Evolutionary conservation across 1,284 basidiomycete genomes (phyloP).

Genomic region (Sphaerobolus stellatus): DNA sequence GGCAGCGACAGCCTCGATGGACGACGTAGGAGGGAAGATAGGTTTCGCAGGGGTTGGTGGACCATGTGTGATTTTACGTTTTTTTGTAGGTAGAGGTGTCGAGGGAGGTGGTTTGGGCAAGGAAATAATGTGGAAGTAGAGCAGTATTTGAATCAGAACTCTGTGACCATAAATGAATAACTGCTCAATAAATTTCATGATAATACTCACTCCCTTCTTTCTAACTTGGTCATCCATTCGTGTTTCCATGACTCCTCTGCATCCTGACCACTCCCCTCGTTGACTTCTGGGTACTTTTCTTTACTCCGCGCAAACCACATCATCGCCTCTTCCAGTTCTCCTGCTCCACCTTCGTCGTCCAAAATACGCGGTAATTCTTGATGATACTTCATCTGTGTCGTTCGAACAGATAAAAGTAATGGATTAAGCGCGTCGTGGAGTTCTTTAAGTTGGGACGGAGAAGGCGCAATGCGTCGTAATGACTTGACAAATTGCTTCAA

Average conservation of each 20-base stretch:
- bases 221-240: conserved; percentile 51
- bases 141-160: conserved; percentile 68
- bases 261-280: conserved; percentile 24
- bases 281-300: conserved; percentile 44
- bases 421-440: conserved; percentile 57
- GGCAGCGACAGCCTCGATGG: neutral
- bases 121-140: conserved; percentile 63
- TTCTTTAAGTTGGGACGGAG: conserved; percentile 42
- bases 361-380: conserved; percentile 59
- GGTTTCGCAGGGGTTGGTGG: conserved; percentile 2
- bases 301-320: conserved; percentile 69
- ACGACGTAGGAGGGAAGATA: conserved; percentile 6
- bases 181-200: neutral
- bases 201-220: conserved; percentile 64
- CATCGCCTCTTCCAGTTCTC: conserved; percentile 64
- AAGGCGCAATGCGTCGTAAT: conserved; percentile 41
- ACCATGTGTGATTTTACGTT: conserved; percentile 23
- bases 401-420: conserved; percentile 57
- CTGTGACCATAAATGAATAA: conserved; percentile 35
- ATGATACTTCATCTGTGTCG: conserved; percentile 60
- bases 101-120: conserved; percentile 49
- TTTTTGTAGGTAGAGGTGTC: conserved; percentile 34
- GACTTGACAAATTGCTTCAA: conserved; percentile 53
- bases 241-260: conserved; percentile 21
- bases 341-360: conserved; percentile 47